Percentiles rank a stretch among this genome's conserved stretches.
phyloP scores from a whole-genome alignment of 371 early-diverging fungal species.

The Dinochytrium kinnereticum region DNA sequence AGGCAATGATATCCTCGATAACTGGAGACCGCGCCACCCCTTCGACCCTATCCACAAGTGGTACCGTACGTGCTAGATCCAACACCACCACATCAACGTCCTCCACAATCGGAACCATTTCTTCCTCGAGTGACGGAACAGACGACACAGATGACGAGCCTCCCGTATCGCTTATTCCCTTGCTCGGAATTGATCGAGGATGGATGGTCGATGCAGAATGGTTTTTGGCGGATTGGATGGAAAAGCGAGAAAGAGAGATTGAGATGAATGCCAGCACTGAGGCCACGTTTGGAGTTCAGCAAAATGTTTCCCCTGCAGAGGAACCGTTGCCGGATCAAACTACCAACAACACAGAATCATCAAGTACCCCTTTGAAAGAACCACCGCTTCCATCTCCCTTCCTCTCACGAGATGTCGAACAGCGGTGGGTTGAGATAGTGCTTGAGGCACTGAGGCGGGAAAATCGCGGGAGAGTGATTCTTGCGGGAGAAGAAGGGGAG shows the following conservation, averaged over 20 bases:
- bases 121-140: slow-evolving; percentile 5
- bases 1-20: neutral
- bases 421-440: slow-evolving; percentile 30
- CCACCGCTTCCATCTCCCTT: neutral
- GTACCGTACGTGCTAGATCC: neutral
- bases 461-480: neutral
- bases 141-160: slow-evolving; percentile 30
- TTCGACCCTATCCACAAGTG: no score
- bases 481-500: neutral
- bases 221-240: slow-evolving; percentile 16
- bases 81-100: neutral
- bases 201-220: slow-evolving; percentile 12
- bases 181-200: neutral
- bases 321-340: no score
- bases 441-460: slow-evolving; percentile 20
- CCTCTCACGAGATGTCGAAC: slow-evolving; percentile 9
- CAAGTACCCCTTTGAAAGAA: no score
- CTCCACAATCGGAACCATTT: no score
- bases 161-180: neutral
- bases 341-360: no score
- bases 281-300: neutral
- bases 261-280: neutral
- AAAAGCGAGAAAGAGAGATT: neutral
- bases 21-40: slow-evolving; percentile 7
- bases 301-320: neutral